Percentiles rank a stretch among this genome's conserved stretches.
Conservation (phyloP, 495 filamentous ascomycete genomes). For the Penicillium lividum region DNA sequence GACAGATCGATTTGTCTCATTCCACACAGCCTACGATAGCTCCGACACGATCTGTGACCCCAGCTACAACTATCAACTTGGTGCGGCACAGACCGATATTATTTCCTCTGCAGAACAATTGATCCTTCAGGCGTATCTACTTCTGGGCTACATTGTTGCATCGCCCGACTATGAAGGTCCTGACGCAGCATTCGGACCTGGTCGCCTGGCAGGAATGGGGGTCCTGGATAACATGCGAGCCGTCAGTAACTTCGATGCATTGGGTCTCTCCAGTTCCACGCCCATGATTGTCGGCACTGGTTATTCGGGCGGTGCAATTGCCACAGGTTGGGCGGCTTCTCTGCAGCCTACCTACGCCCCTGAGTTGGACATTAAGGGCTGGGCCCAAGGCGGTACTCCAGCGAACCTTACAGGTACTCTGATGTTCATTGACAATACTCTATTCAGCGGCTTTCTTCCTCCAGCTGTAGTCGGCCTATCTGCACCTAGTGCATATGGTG, state of each 20-base stretch:
- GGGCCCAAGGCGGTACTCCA: slow-evolving; percentile 50
- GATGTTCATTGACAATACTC: slow-evolving; percentile 26
- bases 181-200: slow-evolving; percentile 33
- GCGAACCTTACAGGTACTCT: slow-evolving; percentile 36
- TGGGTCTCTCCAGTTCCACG: slow-evolving; percentile 22
- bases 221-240: slow-evolving; percentile 38
- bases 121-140: slow-evolving; percentile 30
- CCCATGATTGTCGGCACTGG: slow-evolving; percentile 41
- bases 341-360: slow-evolving; percentile 54
- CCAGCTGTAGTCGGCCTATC: slow-evolving; percentile 30
- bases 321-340: slow-evolving; percentile 55
- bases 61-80: slow-evolving; percentile 35
- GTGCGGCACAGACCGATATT: slow-evolving; percentile 26
- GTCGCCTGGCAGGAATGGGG: slow-evolving; percentile 35
- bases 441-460: slow-evolving; percentile 34
- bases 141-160: slow-evolving; percentile 33
- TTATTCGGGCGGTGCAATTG: slow-evolving; percentile 59
- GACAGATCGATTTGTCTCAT: slow-evolving; percentile 36
- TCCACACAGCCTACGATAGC: slow-evolving; percentile 39
- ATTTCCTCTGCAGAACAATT: slow-evolving; percentile 32
- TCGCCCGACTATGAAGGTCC: slow-evolving; percentile 40
- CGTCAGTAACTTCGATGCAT: slow-evolving; percentile 26
- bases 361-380: slow-evolving; percentile 51
- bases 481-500: slow-evolving; percentile 34
- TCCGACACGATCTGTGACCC: slow-evolving; percentile 33